phyloP scores from a whole-genome alignment of 2,329 filamentous ascomycete species.

The Parastagonospora nodorum region DNA sequence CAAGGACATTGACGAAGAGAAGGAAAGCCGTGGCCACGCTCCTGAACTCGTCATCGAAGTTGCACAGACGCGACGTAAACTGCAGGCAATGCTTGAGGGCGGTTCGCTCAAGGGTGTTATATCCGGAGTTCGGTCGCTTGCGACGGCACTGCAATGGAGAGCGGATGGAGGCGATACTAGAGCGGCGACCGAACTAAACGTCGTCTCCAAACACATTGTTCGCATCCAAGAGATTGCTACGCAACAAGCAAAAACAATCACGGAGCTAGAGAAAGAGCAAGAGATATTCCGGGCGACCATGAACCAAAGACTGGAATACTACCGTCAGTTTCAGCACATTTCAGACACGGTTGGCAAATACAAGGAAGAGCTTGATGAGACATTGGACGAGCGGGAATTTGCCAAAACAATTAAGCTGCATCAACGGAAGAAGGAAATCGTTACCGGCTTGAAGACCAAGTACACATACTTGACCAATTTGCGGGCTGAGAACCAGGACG shows the following conservation, averaged over 20 bases:
- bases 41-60: constrained; percentile 68
- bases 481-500: constrained; percentile 64
- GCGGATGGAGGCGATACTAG: constrained; percentile 59
- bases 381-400: constrained; percentile 58
- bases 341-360: constrained; percentile 84
- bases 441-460: constrained; percentile 71
- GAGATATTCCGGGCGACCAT: constrained; percentile 77
- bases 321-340: constrained; percentile 86
- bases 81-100: constrained; percentile 57
- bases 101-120: constrained; percentile 74
- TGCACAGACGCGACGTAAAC: constrained; percentile 52
- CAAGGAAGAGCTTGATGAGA: constrained; percentile 65
- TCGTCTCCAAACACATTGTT: constrained; percentile 68
- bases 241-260: constrained; percentile 58
- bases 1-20: constrained; percentile 52
- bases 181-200: constrained; percentile 65
- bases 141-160: constrained; percentile 64
- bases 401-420: constrained; percentile 53
- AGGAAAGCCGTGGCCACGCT: constrained; percentile 68
- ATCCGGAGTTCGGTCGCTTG: constrained; percentile 69
- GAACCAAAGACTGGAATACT: constrained; percentile 87
- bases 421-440: constrained; percentile 58
- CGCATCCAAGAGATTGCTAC: constrained; percentile 60
- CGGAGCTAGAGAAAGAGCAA: constrained; percentile 68
- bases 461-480: constrained; percentile 73